phyloP scores from a whole-genome alignment of 2,329 filamentous ascomycete genomes.

The Geosmithia morbida region DNA sequence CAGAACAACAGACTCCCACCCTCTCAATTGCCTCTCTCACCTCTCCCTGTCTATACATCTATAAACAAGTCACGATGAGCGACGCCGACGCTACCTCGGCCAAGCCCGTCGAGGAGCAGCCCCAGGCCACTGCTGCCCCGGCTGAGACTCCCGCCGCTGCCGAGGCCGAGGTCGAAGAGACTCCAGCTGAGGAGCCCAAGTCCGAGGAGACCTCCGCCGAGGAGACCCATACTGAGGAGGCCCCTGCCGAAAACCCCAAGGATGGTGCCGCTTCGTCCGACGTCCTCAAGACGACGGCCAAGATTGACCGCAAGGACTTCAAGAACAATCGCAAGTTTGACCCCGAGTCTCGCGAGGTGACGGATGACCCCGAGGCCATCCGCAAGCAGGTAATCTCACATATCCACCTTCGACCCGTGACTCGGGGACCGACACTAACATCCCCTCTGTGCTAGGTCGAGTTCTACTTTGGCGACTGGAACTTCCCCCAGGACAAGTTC shows the following conservation, averaged over 20 bases:
- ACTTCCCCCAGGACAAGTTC: conserved; percentile 79
- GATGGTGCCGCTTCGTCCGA: conserved; percentile 10
- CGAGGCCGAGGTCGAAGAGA: not conserved
- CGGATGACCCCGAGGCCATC: conserved; percentile 66
- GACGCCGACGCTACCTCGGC: conserved; percentile 23
- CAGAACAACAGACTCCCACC: not conserved
- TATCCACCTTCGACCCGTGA: not conserved
- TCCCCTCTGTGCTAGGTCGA: conserved; percentile 48
- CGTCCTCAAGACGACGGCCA: conserved; percentile 30
- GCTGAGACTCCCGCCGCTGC: conserved; percentile 1
- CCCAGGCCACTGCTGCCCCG: not conserved
- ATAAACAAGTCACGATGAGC: conserved; percentile 17
- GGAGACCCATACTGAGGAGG: conserved; percentile 10
- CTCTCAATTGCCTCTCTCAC: not conserved
- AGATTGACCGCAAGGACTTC: conserved; percentile 21
- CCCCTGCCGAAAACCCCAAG: conserved; percentile 10
- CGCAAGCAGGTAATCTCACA: conserved; percentile 52
- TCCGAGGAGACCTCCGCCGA: conserved; percentile 11
- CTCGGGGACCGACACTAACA: not conserved
- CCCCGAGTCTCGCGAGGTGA: conserved; percentile 50
- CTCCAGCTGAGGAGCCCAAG: conserved; percentile 10
- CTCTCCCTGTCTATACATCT: not conserved
- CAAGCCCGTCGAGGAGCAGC: conserved; percentile 20
- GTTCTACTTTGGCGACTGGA: conserved; percentile 91
- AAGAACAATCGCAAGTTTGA: conserved; percentile 57